phyloP scores from a whole-genome alignment of 1,284 basidiomycete genomes.

The Apiotrichum brassicae region DNA sequence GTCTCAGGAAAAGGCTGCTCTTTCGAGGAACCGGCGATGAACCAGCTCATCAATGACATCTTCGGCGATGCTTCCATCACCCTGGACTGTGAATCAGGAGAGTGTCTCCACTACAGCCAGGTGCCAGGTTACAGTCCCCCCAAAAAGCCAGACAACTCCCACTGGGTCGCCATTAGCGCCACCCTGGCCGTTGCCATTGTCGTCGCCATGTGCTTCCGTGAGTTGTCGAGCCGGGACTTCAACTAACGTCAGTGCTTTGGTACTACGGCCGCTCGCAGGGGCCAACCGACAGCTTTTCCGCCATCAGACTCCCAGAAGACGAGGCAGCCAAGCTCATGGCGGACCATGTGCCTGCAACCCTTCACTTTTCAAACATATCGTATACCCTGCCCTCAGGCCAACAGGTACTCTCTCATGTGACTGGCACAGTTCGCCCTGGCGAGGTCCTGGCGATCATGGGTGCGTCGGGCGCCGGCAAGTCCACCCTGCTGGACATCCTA shows the following conservation, averaged over 20 bases:
- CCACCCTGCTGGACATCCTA: constrained; percentile 90
- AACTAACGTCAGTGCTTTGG: constrained; percentile 62
- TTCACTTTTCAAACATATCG: constrained; percentile 79
- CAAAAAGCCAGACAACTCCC: constrained; percentile 68
- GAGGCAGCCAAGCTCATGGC: constrained; percentile 80
- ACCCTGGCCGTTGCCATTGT: constrained; percentile 61
- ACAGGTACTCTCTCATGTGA: constrained; percentile 69
- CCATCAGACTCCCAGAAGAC: constrained; percentile 69
- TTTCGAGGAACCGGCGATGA: constrained; percentile 96
- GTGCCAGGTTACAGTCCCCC: constrained; percentile 87
- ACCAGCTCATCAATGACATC: constrained; percentile 82
- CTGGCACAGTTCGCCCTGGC: constrained; percentile 75
- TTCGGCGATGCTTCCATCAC: constrained; percentile 90
- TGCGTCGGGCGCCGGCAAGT: constrained; percentile 93
- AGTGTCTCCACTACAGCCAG: constrained; percentile 88
- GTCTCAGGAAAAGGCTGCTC: constrained; percentile 64
- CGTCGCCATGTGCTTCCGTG: constrained; percentile 49
- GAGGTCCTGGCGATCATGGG: constrained; percentile 93
- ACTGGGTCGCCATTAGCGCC: constrained; percentile 76
- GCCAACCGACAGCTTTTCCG: constrained; percentile 59
- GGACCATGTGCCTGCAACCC: constrained; percentile 84
- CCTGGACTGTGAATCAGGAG: constrained; percentile 78
- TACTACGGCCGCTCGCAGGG: constrained; percentile 69
- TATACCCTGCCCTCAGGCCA: constrained; percentile 64
- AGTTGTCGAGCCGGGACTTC: constrained; percentile 12